phyloP scores from a whole-genome alignment of 371 early-diverging fungal species.

The Lichtheimia ramosa region DNA sequence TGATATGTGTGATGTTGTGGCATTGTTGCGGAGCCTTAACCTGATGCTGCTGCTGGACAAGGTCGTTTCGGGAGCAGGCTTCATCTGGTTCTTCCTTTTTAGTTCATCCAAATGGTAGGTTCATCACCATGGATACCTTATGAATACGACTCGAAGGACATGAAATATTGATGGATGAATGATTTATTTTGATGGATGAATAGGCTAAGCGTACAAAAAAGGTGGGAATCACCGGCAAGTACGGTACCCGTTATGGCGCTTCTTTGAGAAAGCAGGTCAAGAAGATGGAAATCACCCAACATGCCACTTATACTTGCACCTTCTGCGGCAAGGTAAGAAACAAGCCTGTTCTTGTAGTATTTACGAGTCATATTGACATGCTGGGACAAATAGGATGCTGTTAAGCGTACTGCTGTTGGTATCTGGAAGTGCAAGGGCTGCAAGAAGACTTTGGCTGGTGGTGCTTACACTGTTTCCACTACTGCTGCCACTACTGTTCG shows the following conservation, averaged over 20 bases:
- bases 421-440: constrained; percentile 99
- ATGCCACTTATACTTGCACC: constrained; percentile 98
- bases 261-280: constrained; percentile 99
- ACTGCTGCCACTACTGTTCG: constrained; percentile 93
- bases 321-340: constrained; percentile 96
- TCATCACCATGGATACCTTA: no score
- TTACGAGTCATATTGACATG: no score
- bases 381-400: constrained; percentile 90
- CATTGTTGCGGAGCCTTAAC: no score
- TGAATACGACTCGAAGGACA: no score
- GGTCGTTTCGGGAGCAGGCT: not conserved
- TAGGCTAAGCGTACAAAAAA: constrained; percentile 99
- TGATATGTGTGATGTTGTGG: no score
- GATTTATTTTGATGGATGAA: not conserved
- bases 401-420: constrained; percentile 97
- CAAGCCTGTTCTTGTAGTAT: no score
- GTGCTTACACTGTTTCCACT: constrained; percentile 98
- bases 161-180: not conserved
- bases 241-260: constrained; percentile 99
- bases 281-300: constrained; percentile 99
- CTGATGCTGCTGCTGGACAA: no score
- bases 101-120: constrained; percentile 8
- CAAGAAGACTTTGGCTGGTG: constrained; percentile 97
- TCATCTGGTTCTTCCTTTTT: not conserved
- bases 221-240: constrained; percentile 99